Evolutionary conservation across 345 rosid species (phyloP).

Genomic region (Eucalyptus camaldulensis): DNA sequence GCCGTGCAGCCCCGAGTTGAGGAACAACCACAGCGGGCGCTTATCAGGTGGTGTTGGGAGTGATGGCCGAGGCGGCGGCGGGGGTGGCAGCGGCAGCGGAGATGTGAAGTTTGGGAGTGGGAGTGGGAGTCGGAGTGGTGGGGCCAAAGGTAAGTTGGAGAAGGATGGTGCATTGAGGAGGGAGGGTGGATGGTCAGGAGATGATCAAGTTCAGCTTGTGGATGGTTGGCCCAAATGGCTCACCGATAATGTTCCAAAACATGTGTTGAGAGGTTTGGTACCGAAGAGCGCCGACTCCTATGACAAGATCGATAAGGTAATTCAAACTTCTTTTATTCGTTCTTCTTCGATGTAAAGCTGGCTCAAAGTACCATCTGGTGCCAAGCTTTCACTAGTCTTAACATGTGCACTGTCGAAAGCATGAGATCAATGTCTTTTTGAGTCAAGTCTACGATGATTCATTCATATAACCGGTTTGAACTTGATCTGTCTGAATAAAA

Average conservation of each 20-base stretch:
- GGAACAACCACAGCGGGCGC: not conserved
- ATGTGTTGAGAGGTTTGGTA: conserved; percentile 36
- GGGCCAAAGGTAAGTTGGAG: not conserved
- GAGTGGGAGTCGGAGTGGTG: not conserved
- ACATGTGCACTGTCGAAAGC: not conserved
- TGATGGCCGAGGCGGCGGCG: not conserved
- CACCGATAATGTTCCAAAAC: conserved; percentile 31
- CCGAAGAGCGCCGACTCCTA: conserved; percentile 52
- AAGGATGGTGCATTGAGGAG: not conserved
- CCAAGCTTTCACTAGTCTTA: not conserved
- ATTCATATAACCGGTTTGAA: not conserved
- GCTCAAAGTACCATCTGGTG: not conserved
- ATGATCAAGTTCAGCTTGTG: conserved; percentile 9
- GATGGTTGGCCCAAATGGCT: conserved; percentile 73
- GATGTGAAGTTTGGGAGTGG: not conserved
- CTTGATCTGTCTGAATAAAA: not conserved
- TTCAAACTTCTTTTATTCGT: not conserved
- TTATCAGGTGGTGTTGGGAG: not conserved
- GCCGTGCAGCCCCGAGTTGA: not conserved
- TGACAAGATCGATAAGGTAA: conserved; percentile 52
- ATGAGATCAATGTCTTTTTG: not conserved
- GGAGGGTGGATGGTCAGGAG: not conserved
- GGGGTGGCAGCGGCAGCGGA: not conserved
- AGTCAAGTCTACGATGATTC: not conserved
- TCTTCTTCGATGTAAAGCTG: not conserved